A percentile compares a stretch with the other conserved stretches of the same genome.
Conservation (phyloP, 106 monocot genomes). For the Agapanthus africanus region DNA sequence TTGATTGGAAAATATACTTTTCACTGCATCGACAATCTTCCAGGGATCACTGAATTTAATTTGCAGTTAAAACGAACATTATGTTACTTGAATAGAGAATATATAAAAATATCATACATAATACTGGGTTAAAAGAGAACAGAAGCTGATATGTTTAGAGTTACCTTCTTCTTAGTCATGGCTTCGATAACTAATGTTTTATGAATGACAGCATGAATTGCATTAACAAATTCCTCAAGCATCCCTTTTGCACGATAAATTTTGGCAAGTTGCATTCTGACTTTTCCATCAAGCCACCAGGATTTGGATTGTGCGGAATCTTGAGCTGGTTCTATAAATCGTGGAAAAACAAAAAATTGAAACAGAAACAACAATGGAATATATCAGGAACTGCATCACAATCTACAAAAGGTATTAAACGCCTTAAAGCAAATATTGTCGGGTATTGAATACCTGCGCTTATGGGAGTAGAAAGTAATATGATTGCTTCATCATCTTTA, state of each 20-base stretch:
- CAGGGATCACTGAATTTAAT: not conserved
- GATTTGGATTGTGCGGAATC: conserved; percentile 13
- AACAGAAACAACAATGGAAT: not conserved
- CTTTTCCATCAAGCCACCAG: conserved; percentile 80
- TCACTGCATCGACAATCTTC: not conserved
- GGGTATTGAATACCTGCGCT: conserved; percentile 28
- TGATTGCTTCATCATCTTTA: conserved; percentile 64
- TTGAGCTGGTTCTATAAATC: conserved; percentile 18
- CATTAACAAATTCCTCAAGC: conserved; percentile 67
- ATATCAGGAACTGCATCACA: not conserved
- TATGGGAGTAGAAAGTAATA: conserved; percentile 59
- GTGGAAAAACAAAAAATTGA: not conserved
- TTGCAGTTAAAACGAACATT: not conserved
- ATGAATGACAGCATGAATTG: conserved; percentile 44
- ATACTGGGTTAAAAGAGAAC: too few species aligned
- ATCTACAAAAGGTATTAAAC: not conserved
- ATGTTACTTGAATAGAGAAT: not conserved
- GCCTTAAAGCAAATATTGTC: not conserved
- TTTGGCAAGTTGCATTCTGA: conserved; percentile 80
- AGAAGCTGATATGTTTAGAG: not conserved
- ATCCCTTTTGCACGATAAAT: conserved; percentile 66
- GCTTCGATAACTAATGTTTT: conserved; percentile 63
- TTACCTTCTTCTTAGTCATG: conserved; percentile 49
- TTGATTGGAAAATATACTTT: not conserved
- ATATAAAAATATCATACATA: too few species aligned